A percentile compares a stretch with the other conserved stretches of the same genome.
Conservation (phyloP, 1,284 basidiomycete genomes). For the Xerocomus minutiporus region DNA sequence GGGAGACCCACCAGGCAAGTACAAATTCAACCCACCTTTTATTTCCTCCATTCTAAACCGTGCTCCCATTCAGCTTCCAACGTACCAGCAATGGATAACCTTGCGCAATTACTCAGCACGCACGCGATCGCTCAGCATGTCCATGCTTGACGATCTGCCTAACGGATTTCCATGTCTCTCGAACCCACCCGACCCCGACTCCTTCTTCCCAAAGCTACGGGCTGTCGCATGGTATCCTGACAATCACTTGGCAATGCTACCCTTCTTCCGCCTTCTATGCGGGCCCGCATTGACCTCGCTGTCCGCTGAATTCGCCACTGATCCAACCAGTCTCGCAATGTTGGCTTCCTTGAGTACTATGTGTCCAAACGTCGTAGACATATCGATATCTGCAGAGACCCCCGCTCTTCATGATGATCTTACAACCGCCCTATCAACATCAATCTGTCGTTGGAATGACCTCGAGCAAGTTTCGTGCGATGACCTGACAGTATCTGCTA, state of each 20-base stretch:
- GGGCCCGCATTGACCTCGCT: conserved; percentile 21
- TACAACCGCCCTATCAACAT: conserved; percentile 15
- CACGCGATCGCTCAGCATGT: conserved; percentile 19
- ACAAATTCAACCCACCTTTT: not conserved
- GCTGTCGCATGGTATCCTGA: conserved; percentile 20
- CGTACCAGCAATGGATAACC: conserved; percentile 16
- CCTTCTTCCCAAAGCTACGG: conserved; percentile 24
- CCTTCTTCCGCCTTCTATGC: conserved; percentile 25
- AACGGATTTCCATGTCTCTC: conserved; percentile 12
- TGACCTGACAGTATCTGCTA: conserved; percentile 16
- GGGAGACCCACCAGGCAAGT: conserved; percentile 14
- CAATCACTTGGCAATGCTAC: conserved; percentile 20
- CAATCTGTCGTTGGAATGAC: conserved; percentile 20
- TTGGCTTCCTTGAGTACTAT: conserved; percentile 13
- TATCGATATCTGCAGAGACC: conserved; percentile 17
- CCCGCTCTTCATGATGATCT: conserved; percentile 10
- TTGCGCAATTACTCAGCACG: conserved; percentile 23
- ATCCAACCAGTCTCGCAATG: conserved; percentile 16
- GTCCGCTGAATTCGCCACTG: conserved; percentile 20
- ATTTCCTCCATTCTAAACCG: not conserved
- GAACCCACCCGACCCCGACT: conserved; percentile 12
- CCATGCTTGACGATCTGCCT: conserved; percentile 16
- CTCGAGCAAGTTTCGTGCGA: conserved; percentile 23
- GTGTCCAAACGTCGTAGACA: conserved; percentile 25
- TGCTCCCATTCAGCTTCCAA: not conserved